Percentiles rank a stretch among this genome's conserved stretches.
phyloP scores from a whole-genome alignment of 805 yeast genomes.

The Candida cerambycidarum region DNA sequence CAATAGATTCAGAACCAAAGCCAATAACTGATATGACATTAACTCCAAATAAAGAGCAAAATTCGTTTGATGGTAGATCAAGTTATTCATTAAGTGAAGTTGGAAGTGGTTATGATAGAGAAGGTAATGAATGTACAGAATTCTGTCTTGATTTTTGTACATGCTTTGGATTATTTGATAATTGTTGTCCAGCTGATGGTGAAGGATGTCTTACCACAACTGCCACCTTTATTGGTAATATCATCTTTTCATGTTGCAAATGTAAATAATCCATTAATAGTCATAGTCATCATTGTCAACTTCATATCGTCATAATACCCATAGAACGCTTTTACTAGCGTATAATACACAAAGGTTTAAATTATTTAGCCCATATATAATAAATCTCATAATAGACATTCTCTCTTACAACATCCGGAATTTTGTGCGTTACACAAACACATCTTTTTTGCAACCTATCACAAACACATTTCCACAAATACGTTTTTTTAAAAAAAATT shows the following conservation, averaged over 20 bases:
- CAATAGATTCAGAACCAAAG: slow-evolving; percentile 17
- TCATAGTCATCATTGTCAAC: background rate
- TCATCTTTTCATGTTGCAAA: slow-evolving; percentile 34
- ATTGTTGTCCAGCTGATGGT: slow-evolving; percentile 41
- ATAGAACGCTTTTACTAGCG: too few species aligned
- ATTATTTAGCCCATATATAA: background rate
- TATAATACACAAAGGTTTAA: too few species aligned
- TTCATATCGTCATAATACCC: too few species aligned
- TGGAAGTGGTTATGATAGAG: slow-evolving; percentile 38
- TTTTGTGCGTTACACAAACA: slow-evolving; percentile 5
- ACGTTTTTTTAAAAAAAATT: too few species aligned
- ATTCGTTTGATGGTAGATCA: slow-evolving; percentile 15
- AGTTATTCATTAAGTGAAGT: slow-evolving; percentile 24
- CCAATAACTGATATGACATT: slow-evolving; percentile 15
- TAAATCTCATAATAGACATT: background rate
- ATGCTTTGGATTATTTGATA: slow-evolving; percentile 42
- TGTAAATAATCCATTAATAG: slow-evolving; percentile 19
- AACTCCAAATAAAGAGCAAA: slow-evolving; percentile 2
- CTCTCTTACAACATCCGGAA: too few species aligned
- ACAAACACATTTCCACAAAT: background rate
- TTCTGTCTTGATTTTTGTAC: slow-evolving; percentile 36
- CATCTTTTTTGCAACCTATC: slow-evolving; percentile 4
- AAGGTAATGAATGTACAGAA: slow-evolving; percentile 41
- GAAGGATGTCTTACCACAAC: slow-evolving; percentile 39
- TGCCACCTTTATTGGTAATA: slow-evolving; percentile 38